Evolutionary conservation across 148 eudicot species (phyloP).

Genomic region (Vaccinium corymbosum): DNA sequence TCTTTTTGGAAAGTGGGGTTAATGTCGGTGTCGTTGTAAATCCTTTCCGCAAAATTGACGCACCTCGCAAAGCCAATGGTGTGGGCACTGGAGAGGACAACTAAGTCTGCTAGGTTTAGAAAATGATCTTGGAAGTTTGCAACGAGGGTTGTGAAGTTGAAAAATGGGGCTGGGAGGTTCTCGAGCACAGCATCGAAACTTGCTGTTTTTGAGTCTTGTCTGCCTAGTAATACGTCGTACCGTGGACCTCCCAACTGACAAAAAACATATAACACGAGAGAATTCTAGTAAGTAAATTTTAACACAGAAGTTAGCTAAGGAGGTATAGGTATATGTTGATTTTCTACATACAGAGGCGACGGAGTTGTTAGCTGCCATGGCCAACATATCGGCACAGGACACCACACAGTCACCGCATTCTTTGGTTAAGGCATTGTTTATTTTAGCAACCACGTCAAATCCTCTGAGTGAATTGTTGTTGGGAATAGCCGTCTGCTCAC

Average conservation of each 20-base stretch:
- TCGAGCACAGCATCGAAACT: constrained; percentile 27
- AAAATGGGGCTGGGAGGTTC: constrained; percentile 34
- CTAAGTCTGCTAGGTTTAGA: constrained; percentile 35
- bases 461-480: constrained; percentile 45
- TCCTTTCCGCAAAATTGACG: constrained; percentile 29
- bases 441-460: constrained; percentile 47
- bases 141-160: constrained; percentile 25
- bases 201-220: constrained; percentile 43
- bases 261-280: not conserved
- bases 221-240: constrained; percentile 46
- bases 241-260: constrained; percentile 49
- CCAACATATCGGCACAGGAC: constrained; percentile 60
- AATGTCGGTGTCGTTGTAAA: constrained; percentile 37
- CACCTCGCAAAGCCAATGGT: constrained; percentile 50
- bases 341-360: constrained; percentile 27
- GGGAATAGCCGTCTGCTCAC: constrained; percentile 46
- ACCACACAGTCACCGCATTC: constrained; percentile 40
- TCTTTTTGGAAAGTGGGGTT: constrained; percentile 16
- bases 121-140: constrained; percentile 34
- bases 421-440: constrained; percentile 33
- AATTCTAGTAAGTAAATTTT: too few species aligned
- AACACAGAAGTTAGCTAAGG: too few species aligned
- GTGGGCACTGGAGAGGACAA: constrained; percentile 53
- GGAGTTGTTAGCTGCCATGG: constrained; percentile 48
- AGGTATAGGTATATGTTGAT: not conserved